phyloP scores from a whole-genome alignment of 495 filamentous ascomycete species.

The Penicillium daleae region DNA sequence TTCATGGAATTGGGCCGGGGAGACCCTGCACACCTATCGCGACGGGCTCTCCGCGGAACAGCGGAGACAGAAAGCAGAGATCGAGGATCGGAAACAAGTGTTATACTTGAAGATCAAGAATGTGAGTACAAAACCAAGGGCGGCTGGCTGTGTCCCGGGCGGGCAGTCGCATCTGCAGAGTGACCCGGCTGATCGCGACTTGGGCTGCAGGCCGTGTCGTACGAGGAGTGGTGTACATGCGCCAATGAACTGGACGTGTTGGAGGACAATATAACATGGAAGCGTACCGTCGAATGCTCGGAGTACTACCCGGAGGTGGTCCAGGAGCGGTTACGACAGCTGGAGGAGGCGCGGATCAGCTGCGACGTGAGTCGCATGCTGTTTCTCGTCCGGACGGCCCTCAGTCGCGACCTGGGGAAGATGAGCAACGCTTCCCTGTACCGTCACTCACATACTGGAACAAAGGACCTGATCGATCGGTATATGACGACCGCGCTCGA shows the following conservation, averaged over 20 bases:
- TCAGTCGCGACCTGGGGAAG: constrained; percentile 80
- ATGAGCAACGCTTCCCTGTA: constrained; percentile 87
- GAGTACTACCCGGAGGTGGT: constrained; percentile 76
- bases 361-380: constrained; percentile 79
- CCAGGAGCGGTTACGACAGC: constrained; percentile 65
- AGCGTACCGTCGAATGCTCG: constrained; percentile 60
- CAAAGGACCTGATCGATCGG: constrained; percentile 81
- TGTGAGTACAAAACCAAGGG: constrained; percentile 42
- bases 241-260: constrained; percentile 80
- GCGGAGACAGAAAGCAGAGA: constrained; percentile 49
- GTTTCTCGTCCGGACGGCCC: constrained; percentile 75
- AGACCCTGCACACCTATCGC: constrained; percentile 51
- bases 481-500: constrained; percentile 80
- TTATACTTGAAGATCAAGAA: constrained; percentile 64
- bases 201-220: constrained; percentile 57
- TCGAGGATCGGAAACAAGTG: constrained; percentile 65
- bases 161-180: constrained; percentile 20
- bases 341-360: constrained; percentile 74
- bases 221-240: constrained; percentile 62
- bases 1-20: constrained; percentile 49
- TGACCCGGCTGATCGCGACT: constrained; percentile 18
- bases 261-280: constrained; percentile 85
- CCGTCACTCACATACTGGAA: constrained; percentile 82
- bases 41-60: constrained; percentile 62
- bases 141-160: constrained; percentile 11